A percentile compares a stretch with the other conserved stretches of the same genome.
phyloP scores from a whole-genome alignment of 768 basidiomycete species.

The Rhodotorula babjevae region DNA sequence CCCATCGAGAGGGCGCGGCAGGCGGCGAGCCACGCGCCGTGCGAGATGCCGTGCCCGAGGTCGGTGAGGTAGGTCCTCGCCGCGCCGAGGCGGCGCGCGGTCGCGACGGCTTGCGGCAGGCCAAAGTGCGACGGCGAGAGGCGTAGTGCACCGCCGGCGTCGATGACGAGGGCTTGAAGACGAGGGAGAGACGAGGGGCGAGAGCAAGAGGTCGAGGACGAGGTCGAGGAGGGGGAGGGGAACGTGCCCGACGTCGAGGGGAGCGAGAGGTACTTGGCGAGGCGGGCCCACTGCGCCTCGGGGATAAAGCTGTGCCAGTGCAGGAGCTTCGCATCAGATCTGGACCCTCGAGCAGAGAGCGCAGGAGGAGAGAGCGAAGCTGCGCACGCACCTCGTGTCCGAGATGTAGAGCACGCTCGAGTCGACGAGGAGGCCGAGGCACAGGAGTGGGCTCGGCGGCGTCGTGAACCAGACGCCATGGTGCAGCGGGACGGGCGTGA shows the following conservation, averaged over 20 bases:
- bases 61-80: slow-evolving; percentile 25
- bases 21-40: slow-evolving; percentile 3
- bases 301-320: slow-evolving; percentile 32
- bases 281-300: slow-evolving; percentile 4
- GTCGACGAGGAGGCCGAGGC: slow-evolving; percentile 49
- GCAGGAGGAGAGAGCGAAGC: too few relatives aligned
- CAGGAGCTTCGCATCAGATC: too few relatives aligned
- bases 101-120: slow-evolving; percentile 28
- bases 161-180: slow-evolving; percentile 24
- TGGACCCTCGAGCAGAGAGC: too few relatives aligned
- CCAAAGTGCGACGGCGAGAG: slow-evolving; percentile 17
- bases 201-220: neutral
- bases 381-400: slow-evolving; percentile 15
- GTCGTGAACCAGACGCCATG: slow-evolving; percentile 17
- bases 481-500: slow-evolving; percentile 38
- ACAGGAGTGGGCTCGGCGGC: slow-evolving; percentile 27
- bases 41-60: slow-evolving; percentile 16
- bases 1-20: neutral
- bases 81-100: slow-evolving; percentile 14
- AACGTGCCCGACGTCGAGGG: neutral
- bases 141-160: neutral
- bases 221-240: too few relatives aligned
- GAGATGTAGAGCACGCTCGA: slow-evolving; percentile 64
- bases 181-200: slow-evolving; percentile 1
- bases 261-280: slow-evolving; percentile 9